Evolutionary conservation across 192 early-diverging fungal genomes (phyloP), one percentile per base, ranked within the genome.

Genomic region (Globomyces pollinis-pini): DNA sequence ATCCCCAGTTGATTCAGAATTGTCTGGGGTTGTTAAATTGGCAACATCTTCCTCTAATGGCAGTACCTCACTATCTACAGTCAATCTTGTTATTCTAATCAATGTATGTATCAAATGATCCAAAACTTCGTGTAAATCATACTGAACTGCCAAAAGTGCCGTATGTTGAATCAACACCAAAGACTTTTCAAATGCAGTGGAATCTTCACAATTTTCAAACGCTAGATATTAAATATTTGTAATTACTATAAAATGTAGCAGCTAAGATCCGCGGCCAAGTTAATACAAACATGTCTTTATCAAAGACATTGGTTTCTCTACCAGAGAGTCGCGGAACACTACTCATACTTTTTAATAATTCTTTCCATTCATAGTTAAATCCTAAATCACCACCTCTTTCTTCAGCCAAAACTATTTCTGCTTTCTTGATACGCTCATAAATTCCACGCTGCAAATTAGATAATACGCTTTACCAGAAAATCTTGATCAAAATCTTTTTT

Each of bases 391-490:
- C 94, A 50, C 91, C 93, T 56, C 94, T 92, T 62, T 99, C 96
- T 73, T 95, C 93, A 2, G 93, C 90, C 74, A 99, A 86, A 2
- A 97, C 85, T 66, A 99, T 96, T 71, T 96, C 96, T 42, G 83
- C 82, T 39, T 86, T 77, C 20, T 81, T 76, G 65, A 99, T 96
- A n/a, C 88, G 87, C 23, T 88, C 80, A 69, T 86, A 99, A 9
- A 99, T 86, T 18, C 80, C n/a, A n/a, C n/a, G n/a, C n/a, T n/a
- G n/a, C n/a, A n/a, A n/a, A n/a, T n/a, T n/a, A n/a, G n/a, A n/a
- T n/a, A n/a, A n/a, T n/a, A n/a, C n/a, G n/a, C n/a, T n/a, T 80
- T 45, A 70, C 62, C 62, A 99, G 63, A 61, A 90, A 97, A 20
- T 87, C 92, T 1, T 69, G 59, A 11, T 79, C 68, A 65, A 99